Base-by-base conservation (phyloP, 176 grass and related monocot genomes). In the Calamus simplicifolius region DNA sequence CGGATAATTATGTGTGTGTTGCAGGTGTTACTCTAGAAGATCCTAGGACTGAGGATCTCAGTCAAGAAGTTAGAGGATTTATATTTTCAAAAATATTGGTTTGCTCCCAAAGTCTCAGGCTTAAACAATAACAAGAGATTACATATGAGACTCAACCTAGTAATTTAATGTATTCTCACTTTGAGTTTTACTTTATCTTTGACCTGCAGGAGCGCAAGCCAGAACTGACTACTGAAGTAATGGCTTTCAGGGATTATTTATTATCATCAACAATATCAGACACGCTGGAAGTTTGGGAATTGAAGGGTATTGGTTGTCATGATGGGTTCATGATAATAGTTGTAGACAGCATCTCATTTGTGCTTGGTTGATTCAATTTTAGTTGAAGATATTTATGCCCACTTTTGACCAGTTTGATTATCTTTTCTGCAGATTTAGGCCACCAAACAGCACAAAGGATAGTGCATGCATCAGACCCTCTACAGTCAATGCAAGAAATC, bases 61-160 rank as follows among this genome's bases (percentile, higher is more conserved):
- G 69, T 80, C 93, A 97, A 80, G 87, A 97, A 88, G 81, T 91
- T 58, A 82, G 84, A 72, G 93, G 93, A 38, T 91, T 97, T 79
- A 97, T 97, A 88, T 88, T 97, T 85, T 88, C 87, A 13, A 97
- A 91, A 58, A 85, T 97, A 75, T 70, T 97, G 87, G 93, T 97
- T 80, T 38, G 93, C 73, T 73, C 62, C 57, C 64, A 72, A 54
- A 67, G 19, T 67, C 19, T 59, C 17, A 48, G 29, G 71, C 31
- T 19, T 66, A 67, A 83, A 23, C 21, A 23, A 23, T 23, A 23
- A 23, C 21, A 23, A 23, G 21, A 23, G 21, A 23, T 23, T 23
- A 23, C 21, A 23, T 23, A 75, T 19, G 18, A 62, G 58, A 56
- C 30, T 38, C 53, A 69, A 26, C 16, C 27, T 49, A 35, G 17